Percentiles rank a stretch among this genome's conserved stretches.
Evolutionary conservation across 129 eudicot genomes (phyloP).

Genomic region (Helichrysum umbraculigerum): DNA sequence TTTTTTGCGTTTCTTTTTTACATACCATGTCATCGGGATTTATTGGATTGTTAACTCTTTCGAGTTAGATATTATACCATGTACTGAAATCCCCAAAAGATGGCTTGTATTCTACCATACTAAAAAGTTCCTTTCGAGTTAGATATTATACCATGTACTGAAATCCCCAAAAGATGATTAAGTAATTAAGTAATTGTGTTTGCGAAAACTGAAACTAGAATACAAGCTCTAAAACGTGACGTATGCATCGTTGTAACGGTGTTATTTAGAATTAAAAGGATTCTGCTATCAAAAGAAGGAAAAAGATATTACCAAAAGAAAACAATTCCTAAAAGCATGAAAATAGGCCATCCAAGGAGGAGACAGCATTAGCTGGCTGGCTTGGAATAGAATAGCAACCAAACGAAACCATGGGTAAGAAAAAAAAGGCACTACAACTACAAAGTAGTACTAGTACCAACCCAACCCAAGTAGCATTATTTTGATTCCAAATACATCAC

Average conservation of each 20-base stretch:
- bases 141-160: no score
- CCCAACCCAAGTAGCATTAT: constrained; percentile 15
- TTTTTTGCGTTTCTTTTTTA: no score
- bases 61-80: no score
- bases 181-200: no score
- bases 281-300: neutral
- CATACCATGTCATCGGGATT: no score
- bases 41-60: no score
- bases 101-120: no score
- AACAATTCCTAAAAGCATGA: constrained; percentile 37
- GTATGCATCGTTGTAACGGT: neutral
- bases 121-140: no score
- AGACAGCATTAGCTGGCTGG: constrained; percentile 42
- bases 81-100: neutral
- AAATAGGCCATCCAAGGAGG: constrained; percentile 35
- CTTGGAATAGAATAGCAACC: constrained; percentile 38
- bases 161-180: no score
- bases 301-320: constrained; percentile 25
- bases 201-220: neutral
- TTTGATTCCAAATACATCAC: constrained; percentile 50
- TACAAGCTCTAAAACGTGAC: neutral
- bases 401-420: constrained; percentile 18
- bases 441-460: constrained; percentile 3
- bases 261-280: constrained; percentile 1
- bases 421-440: constrained; percentile 27